Evolutionary conservation across 331 rosid genomes (phyloP), one percentile per base, ranked within the genome.

Genomic region (Telfairia occidentalis): DNA sequence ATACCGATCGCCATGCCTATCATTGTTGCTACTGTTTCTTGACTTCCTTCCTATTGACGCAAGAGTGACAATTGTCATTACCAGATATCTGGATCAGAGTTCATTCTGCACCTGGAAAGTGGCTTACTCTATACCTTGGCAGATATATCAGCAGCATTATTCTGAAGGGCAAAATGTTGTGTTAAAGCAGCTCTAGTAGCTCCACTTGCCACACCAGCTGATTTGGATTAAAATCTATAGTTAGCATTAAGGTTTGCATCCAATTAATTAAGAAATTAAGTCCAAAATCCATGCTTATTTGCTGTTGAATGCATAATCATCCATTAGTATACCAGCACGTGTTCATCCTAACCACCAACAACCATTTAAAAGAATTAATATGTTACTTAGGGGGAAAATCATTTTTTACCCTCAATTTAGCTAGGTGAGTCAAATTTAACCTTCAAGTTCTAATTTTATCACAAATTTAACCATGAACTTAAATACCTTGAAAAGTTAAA

Each of bases 141-240:
- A 79, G 96, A 88, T 87, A 90, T 92, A 83, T 92, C 97, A 10
- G 97, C 97, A 26, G 96, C 97, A 78, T 90, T 92, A 78, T 82
- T 88, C 87, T 90, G 95, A 87, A 92, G 97, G 46, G 97, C 95
- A 82, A 92, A 92, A 88, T 92, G 97, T 65, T 92, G 97, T 15
- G 97, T 94, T 87, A 94, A 85, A 79, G 98, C 97, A 80, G 98
- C 98, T 83, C 98, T 88, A 52, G 98, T 94, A 32, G 98, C 98
- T 73, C 98, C 97, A 89, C 98, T 91, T 10, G 97, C 97, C 83
- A 94, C 98, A 75, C 97, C 98, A 57, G 98, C 97, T 91, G 73
- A 77, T 81, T 79, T 74, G 78, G 73, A 73, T 73, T 63, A 77
- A 48, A 81, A 74, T 73, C 79, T 43, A 42, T 23, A 66, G 71